phyloP scores from a whole-genome alignment of 208 protist species.

The Crithidia brevicula region DNA sequence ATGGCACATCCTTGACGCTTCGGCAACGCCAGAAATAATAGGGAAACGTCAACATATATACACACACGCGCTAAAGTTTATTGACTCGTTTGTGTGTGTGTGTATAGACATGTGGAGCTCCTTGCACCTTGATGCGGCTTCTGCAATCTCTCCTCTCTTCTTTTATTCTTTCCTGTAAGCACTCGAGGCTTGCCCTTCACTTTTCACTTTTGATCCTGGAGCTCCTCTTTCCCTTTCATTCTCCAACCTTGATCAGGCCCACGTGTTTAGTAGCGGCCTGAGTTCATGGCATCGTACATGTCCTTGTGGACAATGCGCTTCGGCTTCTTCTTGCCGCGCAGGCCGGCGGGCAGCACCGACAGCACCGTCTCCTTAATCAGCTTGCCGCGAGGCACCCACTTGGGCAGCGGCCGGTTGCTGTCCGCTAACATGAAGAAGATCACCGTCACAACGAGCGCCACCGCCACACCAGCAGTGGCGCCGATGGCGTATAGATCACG shows the following conservation, averaged over 20 bases:
- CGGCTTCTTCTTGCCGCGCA: conserved; percentile 51
- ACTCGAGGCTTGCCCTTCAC: no score
- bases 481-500: conserved; percentile 62
- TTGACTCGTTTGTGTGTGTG: no score
- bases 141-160: no score
- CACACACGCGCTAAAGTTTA: no score
- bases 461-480: conserved; percentile 53
- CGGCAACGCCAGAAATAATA: no score
- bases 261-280: conserved; percentile 56
- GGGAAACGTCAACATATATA: no score
- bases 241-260: neutral
- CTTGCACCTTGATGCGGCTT: no score
- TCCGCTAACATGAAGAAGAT: conserved; percentile 80
- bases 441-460: conserved; percentile 56
- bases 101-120: no score
- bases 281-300: conserved; percentile 90
- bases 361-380: conserved; percentile 82
- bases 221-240: no score
- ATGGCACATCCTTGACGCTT: no score
- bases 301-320: conserved; percentile 69
- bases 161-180: no score
- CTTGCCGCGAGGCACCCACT: conserved; percentile 83
- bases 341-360: conserved; percentile 56
- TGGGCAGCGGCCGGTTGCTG: conserved; percentile 76
- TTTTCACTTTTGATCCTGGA: no score